Percentiles rank a stretch among this genome's conserved stretches.
Conservation (phyloP, 1,139 yeast genomes). For the Kluyveromyces sp. region DNA sequence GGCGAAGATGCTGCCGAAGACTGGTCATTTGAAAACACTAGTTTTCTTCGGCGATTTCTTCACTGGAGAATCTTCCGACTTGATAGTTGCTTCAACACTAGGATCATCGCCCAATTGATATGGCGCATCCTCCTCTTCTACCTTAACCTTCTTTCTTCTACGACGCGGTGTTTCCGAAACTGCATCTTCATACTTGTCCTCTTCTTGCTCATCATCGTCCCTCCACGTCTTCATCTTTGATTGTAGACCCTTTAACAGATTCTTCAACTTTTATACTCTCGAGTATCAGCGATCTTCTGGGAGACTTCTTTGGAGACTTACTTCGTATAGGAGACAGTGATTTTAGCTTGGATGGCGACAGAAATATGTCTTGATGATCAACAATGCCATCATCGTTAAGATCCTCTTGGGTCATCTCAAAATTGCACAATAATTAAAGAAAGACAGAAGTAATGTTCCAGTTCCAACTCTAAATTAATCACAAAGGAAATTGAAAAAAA, state of each 20-base stretch:
- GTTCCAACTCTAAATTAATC: too few relatives aligned
- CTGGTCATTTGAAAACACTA: slow-evolving; percentile 1
- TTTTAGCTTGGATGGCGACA: slow-evolving; percentile 18
- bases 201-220: neutral
- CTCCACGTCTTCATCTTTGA: neutral
- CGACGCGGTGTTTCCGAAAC: too few relatives aligned
- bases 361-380: slow-evolving; percentile 18
- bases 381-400: slow-evolving; percentile 12
- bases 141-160: too few relatives aligned
- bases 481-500: too few relatives aligned
- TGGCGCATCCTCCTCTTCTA: too few relatives aligned
- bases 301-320: neutral
- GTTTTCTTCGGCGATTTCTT: neutral
- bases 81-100: too few relatives aligned
- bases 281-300: neutral
- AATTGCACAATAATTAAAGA: too few relatives aligned
- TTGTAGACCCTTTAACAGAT: too few relatives aligned
- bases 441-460: too few relatives aligned
- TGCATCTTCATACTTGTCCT: too few relatives aligned
- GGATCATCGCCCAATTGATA: too few relatives aligned
- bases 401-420: neutral
- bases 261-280: too few relatives aligned
- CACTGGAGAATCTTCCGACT: neutral
- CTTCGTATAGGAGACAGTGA: neutral
- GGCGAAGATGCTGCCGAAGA: neutral